Evolutionary conservation across 768 basidiomycete genomes (phyloP), one percentile per base, ranked within the genome.

Genomic region (Lanmaoa rubissima): DNA sequence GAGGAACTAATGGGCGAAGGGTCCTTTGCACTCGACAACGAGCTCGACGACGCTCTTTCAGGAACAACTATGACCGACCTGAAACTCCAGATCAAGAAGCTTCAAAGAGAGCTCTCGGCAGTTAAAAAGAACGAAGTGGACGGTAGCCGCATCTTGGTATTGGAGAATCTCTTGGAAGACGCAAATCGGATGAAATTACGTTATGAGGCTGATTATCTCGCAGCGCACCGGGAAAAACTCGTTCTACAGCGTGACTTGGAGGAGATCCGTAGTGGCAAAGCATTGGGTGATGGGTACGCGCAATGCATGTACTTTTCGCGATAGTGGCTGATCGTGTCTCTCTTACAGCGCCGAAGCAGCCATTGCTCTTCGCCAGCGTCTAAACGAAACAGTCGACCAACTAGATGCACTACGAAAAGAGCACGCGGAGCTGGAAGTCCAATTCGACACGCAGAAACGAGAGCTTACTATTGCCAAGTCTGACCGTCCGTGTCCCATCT

Each of bases 1-100:
- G 78, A 74, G 10, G 83, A 84, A 46, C 71, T 78, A 10, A 65
- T 78, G 4, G 75, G 68, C 55, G 79, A 81, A 38, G 78, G 78
- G 61, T 69, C 74, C 13, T 82, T 87, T 56, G 91, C 86, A 16
- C 79, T 96, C 2, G 90, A 86, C 40, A 85, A 86, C 28, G 94
- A 96, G 73, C 76, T 97, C n/a, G 91, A 94, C 57, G 86, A 94
- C 61, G 92, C 92, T 0, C 79, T 93, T 43, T 71, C 83, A 28
- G 91, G 92, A 26, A 90, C 86, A 46, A 93, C 89, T 12, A 94
- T 87, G 85, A 98, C 94, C 1, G 92, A 94, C 68, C 76, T 98
- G 59, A 97, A 95, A 69, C 77, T 98, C 31, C 88, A 92, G 67
- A 83, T 98, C 48, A 84, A 87, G 57, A 87, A 84, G 57, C 79